Evolutionary conservation across 1,139 yeast genomes (phyloP), one percentile per base, ranked within the genome.

Genomic region (Scheffersomyces titani): DNA sequence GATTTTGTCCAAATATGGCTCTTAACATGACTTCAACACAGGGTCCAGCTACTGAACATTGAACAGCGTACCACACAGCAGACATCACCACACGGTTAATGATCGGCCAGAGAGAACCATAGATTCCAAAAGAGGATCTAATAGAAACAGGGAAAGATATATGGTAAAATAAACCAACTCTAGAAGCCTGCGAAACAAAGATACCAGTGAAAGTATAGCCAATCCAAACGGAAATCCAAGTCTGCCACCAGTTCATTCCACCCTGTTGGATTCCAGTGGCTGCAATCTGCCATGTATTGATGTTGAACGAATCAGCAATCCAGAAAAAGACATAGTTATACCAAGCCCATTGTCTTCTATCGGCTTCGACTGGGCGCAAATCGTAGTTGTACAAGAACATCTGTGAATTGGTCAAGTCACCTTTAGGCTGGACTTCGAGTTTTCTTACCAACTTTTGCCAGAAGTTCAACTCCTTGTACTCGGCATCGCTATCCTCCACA

Each of bases 211-310:
- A 69, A 45, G 79, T 68, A 69, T 87, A 87, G 16, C 92, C 92
- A 24, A 87, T 63, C 96, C 96, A 90, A 22, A 91, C 93, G 0
- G 94, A 83, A 44, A 90, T 69, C 96, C 97, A 91, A 18, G 90
- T 87, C 70, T 87, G 92, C 96, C 96, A 91, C 96, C 96, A 90
- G 19, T 87, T 84, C 73, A 91, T 76, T 6, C 94, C 94, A 49
- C 83, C 81, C 55, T 77, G 78, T 58, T 88, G 88, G 36, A 79
- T 77, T 61, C 96, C 96, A 0, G 96, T 88, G 3, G 94, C 87
- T 6, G 96, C 97, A 66, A 92, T 90, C 75, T 90, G 93, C 93
- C 96, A 91, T 11, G 97, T 90, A 68, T 89, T 90, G 65, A 92
- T 87, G 70, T 91, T 91, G 75, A 92, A 89, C 24, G 96, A 86